Conservation (phyloP, 768 basidiomycete species). For the Wakefieldia striispora region DNA sequence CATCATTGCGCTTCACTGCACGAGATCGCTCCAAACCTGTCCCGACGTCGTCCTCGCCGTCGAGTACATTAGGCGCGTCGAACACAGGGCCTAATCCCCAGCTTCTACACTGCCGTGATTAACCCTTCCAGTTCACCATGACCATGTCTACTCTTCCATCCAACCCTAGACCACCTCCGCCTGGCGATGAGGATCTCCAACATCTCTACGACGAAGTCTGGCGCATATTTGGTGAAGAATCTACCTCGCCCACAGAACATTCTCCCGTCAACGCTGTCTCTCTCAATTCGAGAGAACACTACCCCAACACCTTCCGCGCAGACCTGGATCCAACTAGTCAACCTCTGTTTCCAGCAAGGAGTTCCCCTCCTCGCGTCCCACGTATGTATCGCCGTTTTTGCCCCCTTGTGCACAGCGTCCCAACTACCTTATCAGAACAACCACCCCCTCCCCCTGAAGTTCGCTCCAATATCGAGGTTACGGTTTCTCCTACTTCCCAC, state of each 20-base stretch:
- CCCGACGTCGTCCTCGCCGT: slow-evolving; percentile 1
- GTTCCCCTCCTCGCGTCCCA: slow-evolving; percentile 19
- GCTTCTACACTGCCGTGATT: slow-evolving; percentile 6
- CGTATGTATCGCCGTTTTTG: slow-evolving; percentile 16
- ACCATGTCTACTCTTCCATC: slow-evolving; percentile 38
- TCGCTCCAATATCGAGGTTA: slow-evolving; percentile 21
- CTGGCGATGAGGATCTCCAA: slow-evolving; percentile 70
- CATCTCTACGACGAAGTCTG: slow-evolving; percentile 75
- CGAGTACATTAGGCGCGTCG: background rate
- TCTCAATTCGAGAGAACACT: slow-evolving; percentile 19
- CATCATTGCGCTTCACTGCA: no score
- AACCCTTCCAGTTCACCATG: slow-evolving; percentile 28
- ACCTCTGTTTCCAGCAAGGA: slow-evolving; percentile 11
- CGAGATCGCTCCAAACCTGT: no score
- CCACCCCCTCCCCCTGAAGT: slow-evolving; percentile 17
- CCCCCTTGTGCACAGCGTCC: background rate
- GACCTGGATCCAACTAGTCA: slow-evolving; percentile 16
- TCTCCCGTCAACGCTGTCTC: slow-evolving; percentile 17
- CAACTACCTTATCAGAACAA: slow-evolving; percentile 7
- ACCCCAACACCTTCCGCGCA: slow-evolving; percentile 17
- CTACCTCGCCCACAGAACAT: slow-evolving; percentile 31
- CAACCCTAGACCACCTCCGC: slow-evolving; percentile 37
- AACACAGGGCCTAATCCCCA: background rate
- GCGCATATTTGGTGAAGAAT: slow-evolving; percentile 59
- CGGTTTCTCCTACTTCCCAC: slow-evolving; percentile 30